phyloP scores from a whole-genome alignment of 805 yeast species.

The Kluyveromyces nonfermentans region DNA sequence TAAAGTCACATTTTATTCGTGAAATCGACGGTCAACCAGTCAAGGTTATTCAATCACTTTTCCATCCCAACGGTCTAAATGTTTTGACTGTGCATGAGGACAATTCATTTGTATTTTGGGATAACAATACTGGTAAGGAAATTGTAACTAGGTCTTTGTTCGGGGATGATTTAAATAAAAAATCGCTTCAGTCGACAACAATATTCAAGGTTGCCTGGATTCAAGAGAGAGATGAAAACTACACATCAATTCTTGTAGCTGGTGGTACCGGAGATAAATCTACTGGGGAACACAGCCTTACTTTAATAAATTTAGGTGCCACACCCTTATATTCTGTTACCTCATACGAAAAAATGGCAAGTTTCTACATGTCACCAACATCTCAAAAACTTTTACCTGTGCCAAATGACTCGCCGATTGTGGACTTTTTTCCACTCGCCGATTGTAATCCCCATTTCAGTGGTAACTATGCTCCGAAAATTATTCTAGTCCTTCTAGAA shows the following conservation, averaged over 20 bases:
- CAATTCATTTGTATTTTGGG: slow-evolving; percentile 89
- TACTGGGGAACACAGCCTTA: slow-evolving; percentile 37
- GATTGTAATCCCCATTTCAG: slow-evolving; percentile 63
- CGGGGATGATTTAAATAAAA: slow-evolving; percentile 52
- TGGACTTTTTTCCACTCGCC: slow-evolving; percentile 46
- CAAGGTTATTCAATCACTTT: slow-evolving; percentile 43
- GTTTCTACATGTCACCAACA: slow-evolving; percentile 55
- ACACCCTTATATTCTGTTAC: slow-evolving; percentile 75
- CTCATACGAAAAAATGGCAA: slow-evolving; percentile 74
- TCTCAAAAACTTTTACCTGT: slow-evolving; percentile 49
- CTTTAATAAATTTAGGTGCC: slow-evolving; percentile 64
- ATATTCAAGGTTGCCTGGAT: slow-evolving; percentile 64
- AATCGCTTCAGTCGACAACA: slow-evolving; percentile 18
- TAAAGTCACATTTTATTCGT: slow-evolving; percentile 51
- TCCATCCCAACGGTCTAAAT: slow-evolving; percentile 92
- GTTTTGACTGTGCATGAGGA: slow-evolving; percentile 71
- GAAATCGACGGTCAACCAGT: slow-evolving; percentile 58
- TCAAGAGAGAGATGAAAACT: slow-evolving; percentile 70
- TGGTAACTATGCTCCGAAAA: slow-evolving; percentile 71
- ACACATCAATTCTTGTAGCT: slow-evolving; percentile 59
- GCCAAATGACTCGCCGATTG: slow-evolving; percentile 36
- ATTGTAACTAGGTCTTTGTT: slow-evolving; percentile 65
- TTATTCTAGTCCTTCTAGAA: slow-evolving; percentile 47
- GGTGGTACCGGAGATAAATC: slow-evolving; percentile 46
- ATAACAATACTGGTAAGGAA: slow-evolving; percentile 63